Conservation (phyloP, 2,329 filamentous ascomycete genomes). For the Fusarium sulawesiense region DNA sequence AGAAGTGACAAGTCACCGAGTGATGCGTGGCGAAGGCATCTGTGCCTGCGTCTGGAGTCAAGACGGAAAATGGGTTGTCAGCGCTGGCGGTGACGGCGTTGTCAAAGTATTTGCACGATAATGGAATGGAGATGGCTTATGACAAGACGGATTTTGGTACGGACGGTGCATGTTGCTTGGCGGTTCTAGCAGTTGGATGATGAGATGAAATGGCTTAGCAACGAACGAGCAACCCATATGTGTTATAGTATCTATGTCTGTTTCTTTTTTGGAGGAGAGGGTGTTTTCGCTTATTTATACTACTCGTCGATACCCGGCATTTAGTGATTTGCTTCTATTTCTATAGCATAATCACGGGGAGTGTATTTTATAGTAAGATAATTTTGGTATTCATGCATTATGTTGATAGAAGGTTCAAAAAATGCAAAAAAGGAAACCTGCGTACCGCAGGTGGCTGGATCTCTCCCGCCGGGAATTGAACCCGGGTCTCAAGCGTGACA, state of each 20-base stretch:
- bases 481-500: constrained; percentile 43
- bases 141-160: constrained; percentile 12
- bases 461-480: constrained; percentile 43
- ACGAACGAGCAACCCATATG: constrained; percentile 12
- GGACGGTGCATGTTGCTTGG: constrained; percentile 34
- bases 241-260: constrained; percentile 37
- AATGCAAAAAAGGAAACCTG: constrained; percentile 9
- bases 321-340: constrained; percentile 32
- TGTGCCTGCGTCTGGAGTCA: constrained; percentile 96
- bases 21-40: constrained; percentile 96
- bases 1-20: constrained; percentile 90
- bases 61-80: constrained; percentile 94
- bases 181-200: constrained; percentile 26
- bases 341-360: constrained; percentile 10
- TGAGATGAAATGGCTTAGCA: constrained; percentile 24
- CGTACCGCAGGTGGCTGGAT: constrained; percentile 33
- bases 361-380: constrained; percentile 26
- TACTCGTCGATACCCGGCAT: constrained; percentile 52
- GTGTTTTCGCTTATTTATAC: constrained; percentile 42
- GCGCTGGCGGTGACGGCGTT: constrained; percentile 92
- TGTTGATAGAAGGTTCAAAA: neutral
- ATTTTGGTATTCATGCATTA: neutral
- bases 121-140: constrained; percentile 21
- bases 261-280: constrained; percentile 23
- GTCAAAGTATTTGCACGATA: constrained; percentile 84